A percentile compares a stretch with the other conserved stretches of the same genome.
Conservation (phyloP, 1,284 basidiomycete species). For the Boletus austroedulis region DNA sequence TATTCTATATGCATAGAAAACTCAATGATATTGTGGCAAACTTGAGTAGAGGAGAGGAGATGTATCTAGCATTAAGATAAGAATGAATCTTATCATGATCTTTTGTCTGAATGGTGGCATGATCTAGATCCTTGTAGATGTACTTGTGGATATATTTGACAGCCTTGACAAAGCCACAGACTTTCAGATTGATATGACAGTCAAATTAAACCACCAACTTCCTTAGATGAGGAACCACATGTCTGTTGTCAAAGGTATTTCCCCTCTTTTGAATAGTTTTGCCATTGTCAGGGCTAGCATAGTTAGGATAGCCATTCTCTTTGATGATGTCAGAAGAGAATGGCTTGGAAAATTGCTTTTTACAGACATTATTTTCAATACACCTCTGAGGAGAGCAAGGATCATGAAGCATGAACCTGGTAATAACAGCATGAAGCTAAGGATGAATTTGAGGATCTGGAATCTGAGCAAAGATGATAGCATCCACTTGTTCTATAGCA, state of each 20-base stretch:
- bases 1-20: conserved; percentile 19
- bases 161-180: conserved; percentile 26
- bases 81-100: conserved; percentile 6
- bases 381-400: conserved; percentile 5
- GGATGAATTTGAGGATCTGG: neutral
- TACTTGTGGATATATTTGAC: conserved; percentile 47
- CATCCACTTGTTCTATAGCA: neutral
- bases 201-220: conserved; percentile 25
- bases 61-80: conserved; percentile 22
- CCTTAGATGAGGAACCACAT: conserved; percentile 3
- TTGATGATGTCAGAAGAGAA: conserved; percentile 1
- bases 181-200: conserved; percentile 51
- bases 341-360: conserved; percentile 6
- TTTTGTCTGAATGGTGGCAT: conserved; percentile 21
- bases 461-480: conserved; percentile 6
- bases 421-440: neutral
- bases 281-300: conserved; percentile 12
- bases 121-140: conserved; percentile 43
- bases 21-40: conserved; percentile 9
- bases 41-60: neutral
- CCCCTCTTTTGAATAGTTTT: neutral
- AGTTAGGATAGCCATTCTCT: conserved; percentile 11
- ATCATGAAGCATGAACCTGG: conserved; percentile 12
- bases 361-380: conserved; percentile 4
- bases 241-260: neutral